A percentile compares a stretch with the other conserved stretches of the same genome.
phyloP scores from a whole-genome alignment of 2,329 filamentous ascomycete species.

The Allantophomopsis cytisporea region DNA sequence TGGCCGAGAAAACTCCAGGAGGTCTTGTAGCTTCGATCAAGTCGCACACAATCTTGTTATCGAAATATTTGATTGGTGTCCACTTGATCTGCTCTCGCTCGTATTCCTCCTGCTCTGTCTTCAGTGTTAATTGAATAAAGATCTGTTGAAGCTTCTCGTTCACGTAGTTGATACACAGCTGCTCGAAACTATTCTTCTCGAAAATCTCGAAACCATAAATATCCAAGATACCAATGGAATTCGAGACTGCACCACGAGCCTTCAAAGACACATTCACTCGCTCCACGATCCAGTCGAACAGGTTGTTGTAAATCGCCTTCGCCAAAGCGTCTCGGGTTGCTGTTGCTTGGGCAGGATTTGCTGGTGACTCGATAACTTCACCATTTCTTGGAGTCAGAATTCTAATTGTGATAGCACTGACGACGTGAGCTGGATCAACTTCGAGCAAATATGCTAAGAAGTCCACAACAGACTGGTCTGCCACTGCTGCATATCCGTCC shows the following conservation, averaged over 20 bases:
- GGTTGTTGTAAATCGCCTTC: slow-evolving; percentile 93
- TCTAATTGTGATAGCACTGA: slow-evolving; percentile 80
- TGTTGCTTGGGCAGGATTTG: slow-evolving; percentile 76
- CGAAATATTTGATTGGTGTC: slow-evolving; percentile 98
- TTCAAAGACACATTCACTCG: slow-evolving; percentile 82
- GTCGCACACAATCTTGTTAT: slow-evolving; percentile 98
- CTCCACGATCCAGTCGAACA: slow-evolving; percentile 97
- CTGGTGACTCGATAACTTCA: slow-evolving; percentile 58
- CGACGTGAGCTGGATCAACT: slow-evolving; percentile 65
- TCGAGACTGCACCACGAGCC: slow-evolving; percentile 59
- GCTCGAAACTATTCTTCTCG: slow-evolving; percentile 97
- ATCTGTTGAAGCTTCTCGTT: slow-evolving; percentile 99
- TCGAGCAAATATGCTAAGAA: slow-evolving; percentile 91
- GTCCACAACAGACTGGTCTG: slow-evolving; percentile 82
- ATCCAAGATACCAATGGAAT: slow-evolving; percentile 92
- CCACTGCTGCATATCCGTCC: slow-evolving; percentile 72
- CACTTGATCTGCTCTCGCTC: slow-evolving; percentile 91
- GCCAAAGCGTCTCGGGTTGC: slow-evolving; percentile 83
- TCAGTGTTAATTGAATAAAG: slow-evolving; percentile 93
- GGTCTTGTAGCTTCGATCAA: slow-evolving; percentile 87
- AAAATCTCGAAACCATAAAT: slow-evolving; percentile 99
- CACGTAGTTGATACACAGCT: slow-evolving; percentile 98
- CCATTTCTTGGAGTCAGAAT: slow-evolving; percentile 60
- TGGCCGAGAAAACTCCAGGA: slow-evolving; percentile 81
- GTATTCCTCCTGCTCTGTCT: slow-evolving; percentile 96